Evolutionary conservation across 106 monocot species (phyloP).

Genomic region (Amphibolis antarctica): DNA sequence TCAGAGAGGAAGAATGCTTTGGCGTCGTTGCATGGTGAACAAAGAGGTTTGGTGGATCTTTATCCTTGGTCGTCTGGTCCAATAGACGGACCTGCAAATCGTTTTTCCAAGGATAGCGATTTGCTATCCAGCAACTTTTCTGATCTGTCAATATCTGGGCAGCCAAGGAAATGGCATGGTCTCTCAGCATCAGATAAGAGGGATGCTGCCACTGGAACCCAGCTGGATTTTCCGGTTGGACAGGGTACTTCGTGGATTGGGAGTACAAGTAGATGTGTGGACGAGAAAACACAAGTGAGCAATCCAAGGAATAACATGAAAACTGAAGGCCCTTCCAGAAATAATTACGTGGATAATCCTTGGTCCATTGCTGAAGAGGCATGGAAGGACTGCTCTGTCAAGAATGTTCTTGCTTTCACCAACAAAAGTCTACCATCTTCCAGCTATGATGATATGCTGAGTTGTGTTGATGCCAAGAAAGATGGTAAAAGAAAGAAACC

Average conservation of each 20-base stretch:
- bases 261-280: conserved; percentile 10
- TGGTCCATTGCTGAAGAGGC: conserved; percentile 48
- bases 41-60: conserved; percentile 37
- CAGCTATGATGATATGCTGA: conserved; percentile 17
- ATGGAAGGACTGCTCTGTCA: conserved; percentile 49
- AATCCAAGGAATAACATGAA: conserved; percentile 14
- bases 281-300: conserved; percentile 11
- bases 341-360: conserved; percentile 25
- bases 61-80: conserved; percentile 54
- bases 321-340: conserved; percentile 10
- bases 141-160: conserved; percentile 48
- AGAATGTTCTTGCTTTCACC: conserved; percentile 59
- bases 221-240: conserved; percentile 18
- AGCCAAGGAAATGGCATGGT: conserved; percentile 17
- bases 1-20: conserved; percentile 30
- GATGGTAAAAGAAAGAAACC: conserved; percentile 31
- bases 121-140: conserved; percentile 32
- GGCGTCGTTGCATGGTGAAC: conserved; percentile 8
- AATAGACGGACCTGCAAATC: conserved; percentile 11
- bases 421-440: conserved; percentile 34
- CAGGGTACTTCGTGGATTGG: conserved; percentile 12
- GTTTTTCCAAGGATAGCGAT: conserved; percentile 7
- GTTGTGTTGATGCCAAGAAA: conserved; percentile 22
- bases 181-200: conserved; percentile 18
- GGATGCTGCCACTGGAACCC: conserved; percentile 14